These are phyloP conservation scores for Sonneratia alba DNA, from an alignment of 345 rosid genomes.

Conservation along the genomic window DNA sequence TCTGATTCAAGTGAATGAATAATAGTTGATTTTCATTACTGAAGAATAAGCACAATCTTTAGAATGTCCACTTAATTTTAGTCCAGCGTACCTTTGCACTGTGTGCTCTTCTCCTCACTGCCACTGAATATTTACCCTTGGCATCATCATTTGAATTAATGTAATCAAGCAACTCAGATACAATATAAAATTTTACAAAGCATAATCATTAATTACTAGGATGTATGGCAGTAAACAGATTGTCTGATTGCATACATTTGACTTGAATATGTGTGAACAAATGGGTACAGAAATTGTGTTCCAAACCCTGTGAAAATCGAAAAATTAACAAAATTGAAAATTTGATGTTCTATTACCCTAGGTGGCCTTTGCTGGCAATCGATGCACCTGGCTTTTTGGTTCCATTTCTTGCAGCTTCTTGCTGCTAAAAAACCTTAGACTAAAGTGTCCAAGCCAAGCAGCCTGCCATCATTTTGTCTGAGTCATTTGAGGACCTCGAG, in stretches of 20 bases:
- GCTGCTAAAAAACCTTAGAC: slow-evolving; percentile 95
- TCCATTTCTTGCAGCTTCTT: slow-evolving; percentile 97
- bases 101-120: slow-evolving; percentile 60
- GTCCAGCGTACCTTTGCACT: slow-evolving; percentile 48
- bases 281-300: background rate
- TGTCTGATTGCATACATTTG: background rate
- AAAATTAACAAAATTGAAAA: background rate
- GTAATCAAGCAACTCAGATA: slow-evolving; percentile 91
- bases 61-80: background rate
- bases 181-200: slow-evolving; percentile 39
- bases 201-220: background rate
- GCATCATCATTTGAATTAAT: slow-evolving; percentile 77
- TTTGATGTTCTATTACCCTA: slow-evolving; percentile 44
- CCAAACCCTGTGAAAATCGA: background rate
- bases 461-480: slow-evolving; percentile 44
- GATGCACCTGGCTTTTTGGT: slow-evolving; percentile 96
- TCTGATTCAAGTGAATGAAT: background rate
- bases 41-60: background rate
- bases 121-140: slow-evolving; percentile 55
- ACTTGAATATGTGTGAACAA: background rate
- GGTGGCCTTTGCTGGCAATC: slow-evolving; percentile 98
- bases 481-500: background rate
- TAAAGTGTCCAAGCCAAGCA: slow-evolving; percentile 99
- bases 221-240: background rate
- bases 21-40: background rate